Evolutionary conservation across 2,329 filamentous ascomycete species (phyloP).

Genomic region (Mycosphaerella sp.): DNA sequence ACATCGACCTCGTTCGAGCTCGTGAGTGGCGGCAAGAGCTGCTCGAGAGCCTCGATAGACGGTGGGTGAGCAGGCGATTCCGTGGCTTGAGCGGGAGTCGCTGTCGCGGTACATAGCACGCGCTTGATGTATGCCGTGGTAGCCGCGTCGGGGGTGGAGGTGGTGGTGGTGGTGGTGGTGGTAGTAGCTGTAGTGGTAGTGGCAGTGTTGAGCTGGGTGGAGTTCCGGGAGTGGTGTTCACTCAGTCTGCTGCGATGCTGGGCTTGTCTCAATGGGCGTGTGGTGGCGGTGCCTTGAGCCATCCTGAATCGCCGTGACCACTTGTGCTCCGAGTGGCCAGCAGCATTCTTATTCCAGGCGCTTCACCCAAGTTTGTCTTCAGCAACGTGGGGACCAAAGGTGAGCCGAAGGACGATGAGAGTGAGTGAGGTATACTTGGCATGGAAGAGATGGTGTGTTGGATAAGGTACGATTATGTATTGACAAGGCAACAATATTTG

Average conservation of each 20-base stretch:
- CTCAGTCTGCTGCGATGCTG: conserved; percentile 7
- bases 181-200: too few species aligned
- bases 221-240: neutral
- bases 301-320: conserved; percentile 10
- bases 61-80: conserved; percentile 6
- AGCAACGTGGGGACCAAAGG: too few species aligned
- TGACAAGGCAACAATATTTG: too few species aligned
- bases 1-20: conserved; percentile 91
- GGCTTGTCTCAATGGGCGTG: conserved; percentile 13
- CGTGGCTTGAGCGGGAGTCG: conserved; percentile 11
- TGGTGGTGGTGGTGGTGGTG: too few species aligned
- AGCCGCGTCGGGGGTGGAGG: conserved; percentile 53
- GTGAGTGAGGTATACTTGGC: too few species aligned
- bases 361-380: neutral
- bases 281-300: conserved; percentile 17
- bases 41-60: conserved; percentile 60
- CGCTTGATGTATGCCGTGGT: conserved; percentile 61
- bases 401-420: too few species aligned
- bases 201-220: conserved; percentile 29
- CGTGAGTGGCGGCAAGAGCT: conserved; percentile 81
- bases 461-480: too few species aligned
- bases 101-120: conserved; percentile 15
- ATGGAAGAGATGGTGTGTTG: too few species aligned
- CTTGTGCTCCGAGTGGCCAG: neutral
- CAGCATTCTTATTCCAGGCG: neutral